Evolutionary conservation across 1,284 basidiomycete species (phyloP), one percentile per base, ranked within the genome.

Genomic region (Heterobasidion parviporum): DNA sequence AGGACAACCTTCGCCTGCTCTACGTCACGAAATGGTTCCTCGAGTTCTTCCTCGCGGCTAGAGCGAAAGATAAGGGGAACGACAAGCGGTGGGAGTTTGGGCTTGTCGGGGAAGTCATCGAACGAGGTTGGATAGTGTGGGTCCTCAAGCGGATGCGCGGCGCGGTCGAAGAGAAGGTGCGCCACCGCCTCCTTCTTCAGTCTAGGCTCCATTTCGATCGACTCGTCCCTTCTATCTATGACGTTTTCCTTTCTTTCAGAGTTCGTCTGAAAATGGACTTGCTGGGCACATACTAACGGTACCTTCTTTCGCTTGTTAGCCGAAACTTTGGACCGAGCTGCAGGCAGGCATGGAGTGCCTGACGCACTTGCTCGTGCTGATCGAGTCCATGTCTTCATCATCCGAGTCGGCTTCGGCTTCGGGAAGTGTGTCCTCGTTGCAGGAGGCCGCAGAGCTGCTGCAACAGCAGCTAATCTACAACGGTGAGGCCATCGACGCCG

Each of bases 301-400:
- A 38, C 53, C 33, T 20, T 26, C 54, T 36, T 50, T 46, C 20
- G 36, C 54, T 56, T 52, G 55, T 46, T 63, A 94, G 89, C 93
- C 94, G 35, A 91, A 92, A 64, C 75, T 84, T 56, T 95, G 92
- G 92, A 90, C 83, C n/a, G 94, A 96, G 66, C 76, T 98, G 35
- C 92, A 97, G 69, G 91, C 92, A n/a, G 91, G 92, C 48, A 83
- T 96, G 62, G 90, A 95, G 64, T 95, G 92, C 70, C 82, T 97
- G 59, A 92, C 91, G 6, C 92, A 96, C 63, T 76, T 96, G 50
- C 78, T 98, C 35, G 78, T 90, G 41, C 79, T 94, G 59, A 87
- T 97, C 64, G 92, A 96, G 63, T 70, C 69, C 10, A 82, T 88
- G 76, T 61, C 72, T 6, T 60, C 63, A 20, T 62, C 36, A 15